These are phyloP conservation scores for Oryza rufipogon DNA, from an alignment of 176 grass and related monocot species.

Conservation along the genomic window DNA sequence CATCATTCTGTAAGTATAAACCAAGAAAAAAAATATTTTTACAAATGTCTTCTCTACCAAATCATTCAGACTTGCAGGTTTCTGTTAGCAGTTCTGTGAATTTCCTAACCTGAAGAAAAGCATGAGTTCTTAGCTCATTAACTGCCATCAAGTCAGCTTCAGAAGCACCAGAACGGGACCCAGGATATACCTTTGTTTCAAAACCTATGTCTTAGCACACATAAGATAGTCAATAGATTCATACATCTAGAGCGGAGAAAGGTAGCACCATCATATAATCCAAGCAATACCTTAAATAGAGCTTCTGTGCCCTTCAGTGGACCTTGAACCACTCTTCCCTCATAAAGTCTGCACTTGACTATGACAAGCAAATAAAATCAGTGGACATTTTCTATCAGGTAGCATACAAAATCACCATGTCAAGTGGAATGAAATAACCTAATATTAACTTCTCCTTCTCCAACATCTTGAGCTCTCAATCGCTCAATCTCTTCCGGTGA, in stretches of 20 bases:
- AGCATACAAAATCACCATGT: conserved; percentile 1
- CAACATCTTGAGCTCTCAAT: conserved; percentile 74
- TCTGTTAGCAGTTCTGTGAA: conserved; percentile 15
- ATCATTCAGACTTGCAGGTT: neutral
- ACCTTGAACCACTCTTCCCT: conserved; percentile 90
- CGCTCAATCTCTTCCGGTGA: conserved; percentile 65
- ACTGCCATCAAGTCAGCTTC: conserved; percentile 95
- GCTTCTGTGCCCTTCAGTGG: conserved; percentile 58
- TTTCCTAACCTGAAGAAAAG: conserved; percentile 78
- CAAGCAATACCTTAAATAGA: conserved; percentile 73
- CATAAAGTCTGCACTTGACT: conserved; percentile 79
- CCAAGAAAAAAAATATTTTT: conserved; percentile 14
- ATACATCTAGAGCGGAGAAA: conserved; percentile 29
- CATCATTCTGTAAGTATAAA: conserved; percentile 56
- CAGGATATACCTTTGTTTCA: conserved; percentile 87
- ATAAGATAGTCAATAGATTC: conserved; percentile 52
- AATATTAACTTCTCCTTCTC: conserved; percentile 95
- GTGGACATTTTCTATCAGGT: conserved; percentile 18
- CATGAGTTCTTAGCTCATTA: conserved; percentile 81
- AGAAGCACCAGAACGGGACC: conserved; percentile 63
- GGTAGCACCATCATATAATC: conserved; percentile 25
- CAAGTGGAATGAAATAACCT: conserved; percentile 55
- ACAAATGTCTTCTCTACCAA: conserved; percentile 28
- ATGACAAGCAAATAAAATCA: conserved; percentile 54
- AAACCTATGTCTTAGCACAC: conserved; percentile 58